Base-by-base conservation (phyloP, 805 yeast genomes). In the Wickerhamomyces alni region DNA sequence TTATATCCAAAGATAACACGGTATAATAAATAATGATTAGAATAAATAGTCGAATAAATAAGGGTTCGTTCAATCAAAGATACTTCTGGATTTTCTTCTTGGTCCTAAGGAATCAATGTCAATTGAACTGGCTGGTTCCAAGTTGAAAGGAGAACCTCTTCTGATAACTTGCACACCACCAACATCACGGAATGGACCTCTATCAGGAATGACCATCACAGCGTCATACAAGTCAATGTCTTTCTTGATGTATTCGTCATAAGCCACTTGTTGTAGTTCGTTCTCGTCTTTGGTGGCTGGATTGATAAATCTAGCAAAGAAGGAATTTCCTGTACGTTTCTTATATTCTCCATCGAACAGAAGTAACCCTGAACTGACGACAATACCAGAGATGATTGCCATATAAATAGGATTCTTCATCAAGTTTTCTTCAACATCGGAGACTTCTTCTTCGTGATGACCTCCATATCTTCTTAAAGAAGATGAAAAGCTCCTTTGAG, bases 81-180 rank as follows among this genome's bases (percentile, higher is more conserved):
- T 36, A 17, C 44, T 38, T 27, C 40, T 43, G 28, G 24, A 13
- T 30, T 45, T 39, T 25, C 52, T 42, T 47, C 52, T 47, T 33
- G 52, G 45, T 10, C 42, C 41, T 11, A 47, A 25, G 2, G 44
- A 13, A 25, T 45, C 46, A 25, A 43, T 13, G 33, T 47, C 32
- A 19, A 47, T 2, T 4, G 40, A 17, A 3, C 39, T 33, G 2
- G 46, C 47, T 9, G 51, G 52, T 24, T 38, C 46, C 33, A 39
- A 37, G 36, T 47, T 47, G 42, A 43, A 43, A 5, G 45, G 42
- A 8, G 52, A 45, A 8, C 50, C 51, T 16, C 45, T 36, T 38
- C 43, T 35, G 29, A 44, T 44, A 5, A 36, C 28, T 30, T 43
- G 49, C 2, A 35, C 37, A 17, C 17, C 29, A 3, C 32, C 39